These are phyloP conservation scores for Verticillium longisporum DNA, from an alignment of 2,329 filamentous ascomycete genomes.

Conservation along the genomic window DNA sequence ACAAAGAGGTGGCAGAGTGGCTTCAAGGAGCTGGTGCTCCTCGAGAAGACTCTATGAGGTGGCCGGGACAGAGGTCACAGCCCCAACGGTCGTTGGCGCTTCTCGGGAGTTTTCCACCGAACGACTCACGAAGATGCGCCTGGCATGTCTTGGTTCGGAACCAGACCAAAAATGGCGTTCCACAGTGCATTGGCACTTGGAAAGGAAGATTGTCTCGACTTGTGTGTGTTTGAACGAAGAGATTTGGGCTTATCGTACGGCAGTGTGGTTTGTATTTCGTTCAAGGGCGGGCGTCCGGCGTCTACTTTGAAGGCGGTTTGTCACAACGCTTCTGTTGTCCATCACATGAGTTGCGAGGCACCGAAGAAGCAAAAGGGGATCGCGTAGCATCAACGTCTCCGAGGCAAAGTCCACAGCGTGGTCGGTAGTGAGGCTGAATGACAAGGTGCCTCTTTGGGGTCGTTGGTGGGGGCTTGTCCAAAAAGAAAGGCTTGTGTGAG, in stretches of 20 bases:
- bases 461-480: background rate
- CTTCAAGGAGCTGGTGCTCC: slow-evolving; percentile 42
- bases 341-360: too few relatives aligned
- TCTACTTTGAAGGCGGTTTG: background rate
- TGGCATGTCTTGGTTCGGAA: background rate
- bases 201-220: background rate
- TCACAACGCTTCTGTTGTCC: background rate
- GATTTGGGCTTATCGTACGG: too few relatives aligned
- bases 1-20: slow-evolving; percentile 45
- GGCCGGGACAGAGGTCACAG: background rate
- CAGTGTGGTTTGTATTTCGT: background rate
- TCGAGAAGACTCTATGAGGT: slow-evolving; percentile 41
- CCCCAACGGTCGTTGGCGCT: background rate
- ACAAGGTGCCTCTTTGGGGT: too few relatives aligned
- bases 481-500: background rate
- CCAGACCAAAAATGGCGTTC: background rate
- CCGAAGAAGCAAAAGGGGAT: too few relatives aligned
- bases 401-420: too few relatives aligned
- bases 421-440: too few relatives aligned
- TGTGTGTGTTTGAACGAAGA: background rate
- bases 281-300: background rate
- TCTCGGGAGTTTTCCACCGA: background rate
- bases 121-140: too few relatives aligned
- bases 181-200: background rate
- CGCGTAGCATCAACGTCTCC: too few relatives aligned